A percentile compares a stretch with the other conserved stretches of the same genome.
Conservation (phyloP, 2,329 filamentous ascomycete species). For the Monilinia fructicola region DNA sequence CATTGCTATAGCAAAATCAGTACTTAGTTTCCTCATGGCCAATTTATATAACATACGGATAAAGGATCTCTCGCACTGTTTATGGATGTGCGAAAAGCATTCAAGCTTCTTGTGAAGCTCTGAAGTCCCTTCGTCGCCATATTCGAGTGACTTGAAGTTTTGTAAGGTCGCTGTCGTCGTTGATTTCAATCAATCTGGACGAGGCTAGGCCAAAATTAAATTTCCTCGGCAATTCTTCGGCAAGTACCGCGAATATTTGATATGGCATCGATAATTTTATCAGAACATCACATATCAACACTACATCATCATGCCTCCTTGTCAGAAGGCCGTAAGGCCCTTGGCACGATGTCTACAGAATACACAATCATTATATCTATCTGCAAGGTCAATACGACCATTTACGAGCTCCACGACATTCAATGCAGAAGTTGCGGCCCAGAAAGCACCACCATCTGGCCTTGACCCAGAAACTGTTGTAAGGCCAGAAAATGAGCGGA, state of each 20-base stretch:
- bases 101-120: slow-evolving; percentile 36
- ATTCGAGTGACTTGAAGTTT: slow-evolving; percentile 27
- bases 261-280: slow-evolving; percentile 34
- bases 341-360: slow-evolving; percentile 54
- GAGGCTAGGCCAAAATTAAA: slow-evolving; percentile 31
- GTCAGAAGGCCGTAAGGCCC: slow-evolving; percentile 58
- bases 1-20: slow-evolving; percentile 46
- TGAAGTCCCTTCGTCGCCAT: slow-evolving; percentile 41
- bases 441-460: slow-evolving; percentile 44
- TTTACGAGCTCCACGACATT: slow-evolving; percentile 42
- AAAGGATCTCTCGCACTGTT: slow-evolving; percentile 42
- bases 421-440: slow-evolving; percentile 41
- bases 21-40: not conserved
- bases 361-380: slow-evolving; percentile 37
- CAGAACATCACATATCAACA: slow-evolving; percentile 28
- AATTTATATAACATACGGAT: slow-evolving; percentile 38
- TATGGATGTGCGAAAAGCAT: slow-evolving; percentile 32
- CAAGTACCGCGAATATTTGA: slow-evolving; percentile 27
- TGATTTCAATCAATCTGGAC: slow-evolving; percentile 23
- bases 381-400: slow-evolving; percentile 34
- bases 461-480: slow-evolving; percentile 69
- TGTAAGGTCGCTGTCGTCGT: slow-evolving; percentile 27
- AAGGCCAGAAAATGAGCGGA: slow-evolving; percentile 62
- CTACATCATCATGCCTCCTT: slow-evolving; percentile 53
- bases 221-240: slow-evolving; percentile 35